Conservation (phyloP, 2,329 filamentous ascomycete species). For the Curvularia sp. region DNA sequence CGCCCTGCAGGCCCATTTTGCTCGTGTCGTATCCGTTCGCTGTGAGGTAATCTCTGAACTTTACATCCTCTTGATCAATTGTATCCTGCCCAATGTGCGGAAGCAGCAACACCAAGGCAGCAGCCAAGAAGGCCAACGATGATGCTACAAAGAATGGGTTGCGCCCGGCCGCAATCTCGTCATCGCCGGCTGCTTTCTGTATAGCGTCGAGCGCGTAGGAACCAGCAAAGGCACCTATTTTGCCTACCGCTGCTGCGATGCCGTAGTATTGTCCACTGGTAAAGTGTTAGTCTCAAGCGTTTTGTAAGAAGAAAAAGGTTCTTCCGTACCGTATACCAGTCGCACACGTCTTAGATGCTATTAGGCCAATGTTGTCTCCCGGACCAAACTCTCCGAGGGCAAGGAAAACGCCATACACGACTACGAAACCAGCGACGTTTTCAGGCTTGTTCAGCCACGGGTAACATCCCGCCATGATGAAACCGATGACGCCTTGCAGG, state of each 20-base stretch:
- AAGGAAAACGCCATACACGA: slow-evolving; percentile 80
- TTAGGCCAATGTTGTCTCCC: slow-evolving; percentile 87
- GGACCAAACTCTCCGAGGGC: slow-evolving; percentile 82
- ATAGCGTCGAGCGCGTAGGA: slow-evolving; percentile 80
- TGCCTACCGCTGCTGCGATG: slow-evolving; percentile 75
- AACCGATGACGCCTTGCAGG: slow-evolving; percentile 79
- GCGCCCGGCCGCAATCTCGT: slow-evolving; percentile 66
- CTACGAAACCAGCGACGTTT: slow-evolving; percentile 77
- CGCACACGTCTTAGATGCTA: slow-evolving; percentile 86
- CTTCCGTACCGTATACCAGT: slow-evolving; percentile 70
- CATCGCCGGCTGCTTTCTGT: slow-evolving; percentile 49
- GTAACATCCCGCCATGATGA: slow-evolving; percentile 87
- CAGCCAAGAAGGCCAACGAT: slow-evolving; percentile 74
- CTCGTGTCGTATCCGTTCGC: slow-evolving; percentile 77
- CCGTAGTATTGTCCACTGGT: slow-evolving; percentile 73
- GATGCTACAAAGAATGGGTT: slow-evolving; percentile 91
- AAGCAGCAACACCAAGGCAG: slow-evolving; percentile 70
- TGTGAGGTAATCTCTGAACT: slow-evolving; percentile 77
- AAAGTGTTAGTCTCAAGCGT: not conserved
- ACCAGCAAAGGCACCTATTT: slow-evolving; percentile 84
- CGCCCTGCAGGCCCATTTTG: slow-evolving; percentile 56
- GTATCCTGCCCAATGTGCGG: slow-evolving; percentile 85
- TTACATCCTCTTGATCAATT: slow-evolving; percentile 76
- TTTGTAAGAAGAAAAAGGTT: not conserved
- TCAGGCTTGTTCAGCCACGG: slow-evolving; percentile 68